These are phyloP conservation scores for Sporothrix pallida DNA, from an alignment of 2,329 filamentous ascomycete species.

Conservation along the genomic window DNA sequence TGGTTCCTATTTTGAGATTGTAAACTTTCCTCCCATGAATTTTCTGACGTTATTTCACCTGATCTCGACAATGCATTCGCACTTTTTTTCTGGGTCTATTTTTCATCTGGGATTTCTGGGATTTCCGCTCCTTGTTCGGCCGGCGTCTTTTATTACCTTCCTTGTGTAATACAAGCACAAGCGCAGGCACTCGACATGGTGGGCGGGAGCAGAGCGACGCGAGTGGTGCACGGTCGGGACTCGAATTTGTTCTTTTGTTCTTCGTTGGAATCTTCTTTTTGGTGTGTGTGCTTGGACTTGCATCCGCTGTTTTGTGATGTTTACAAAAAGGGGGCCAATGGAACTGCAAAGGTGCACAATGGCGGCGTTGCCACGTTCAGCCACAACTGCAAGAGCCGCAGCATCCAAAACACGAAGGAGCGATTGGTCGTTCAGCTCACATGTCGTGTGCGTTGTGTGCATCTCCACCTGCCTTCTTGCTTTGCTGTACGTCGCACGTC, in stretches of 20 bases:
- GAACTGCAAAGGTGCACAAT: neutral
- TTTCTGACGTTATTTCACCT: neutral
- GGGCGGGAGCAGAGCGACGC: neutral
- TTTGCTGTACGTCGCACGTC: neutral
- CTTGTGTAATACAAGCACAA: constrained; percentile 8
- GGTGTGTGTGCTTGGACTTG: neutral
- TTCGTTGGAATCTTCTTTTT: constrained; percentile 10
- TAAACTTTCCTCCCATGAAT: neutral
- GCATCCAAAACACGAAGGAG: constrained; percentile 16
- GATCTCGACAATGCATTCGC: constrained; percentile 1
- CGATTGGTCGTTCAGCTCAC: neutral
- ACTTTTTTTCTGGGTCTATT: neutral
- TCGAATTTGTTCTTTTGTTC: constrained; percentile 17
- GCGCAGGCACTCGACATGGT: neutral
- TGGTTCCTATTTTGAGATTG: constrained; percentile 28
- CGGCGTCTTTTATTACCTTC: neutral
- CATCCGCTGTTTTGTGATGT: constrained; percentile 11
- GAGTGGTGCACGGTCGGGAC: constrained; percentile 3
- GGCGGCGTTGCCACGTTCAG: constrained; percentile 12
- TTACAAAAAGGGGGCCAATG: neutral
- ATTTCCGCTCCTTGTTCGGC: neutral
- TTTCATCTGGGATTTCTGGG: too few species aligned
- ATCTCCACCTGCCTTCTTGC: neutral
- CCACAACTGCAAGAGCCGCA: constrained; percentile 27
- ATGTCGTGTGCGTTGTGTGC: constrained; percentile 8